Conservation (phyloP, 345 rosid species). For the Boechera divaricarpa region DNA sequence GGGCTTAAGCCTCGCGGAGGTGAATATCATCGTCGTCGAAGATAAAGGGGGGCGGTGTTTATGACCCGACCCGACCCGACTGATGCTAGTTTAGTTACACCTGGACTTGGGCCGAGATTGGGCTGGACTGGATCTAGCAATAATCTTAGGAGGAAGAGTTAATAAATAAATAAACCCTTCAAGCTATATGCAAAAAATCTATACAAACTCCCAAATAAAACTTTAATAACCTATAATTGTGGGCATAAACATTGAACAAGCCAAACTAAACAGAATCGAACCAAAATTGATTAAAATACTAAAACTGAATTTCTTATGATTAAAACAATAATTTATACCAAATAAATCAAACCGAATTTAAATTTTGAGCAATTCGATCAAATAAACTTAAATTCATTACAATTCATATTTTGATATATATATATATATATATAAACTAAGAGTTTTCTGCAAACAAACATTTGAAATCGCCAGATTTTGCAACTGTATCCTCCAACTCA, state of each 20-base stretch:
- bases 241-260: too few relatives aligned
- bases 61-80: conserved; percentile 10
- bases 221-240: too few relatives aligned
- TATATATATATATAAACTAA: not conserved
- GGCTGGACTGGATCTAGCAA: not conserved
- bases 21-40: conserved; percentile 27
- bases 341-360: not conserved
- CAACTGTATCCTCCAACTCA: too few relatives aligned
- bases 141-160: not conserved
- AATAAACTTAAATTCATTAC: too few relatives aligned
- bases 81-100: conserved; percentile 1
- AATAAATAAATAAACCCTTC: not conserved
- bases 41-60: conserved; percentile 20
- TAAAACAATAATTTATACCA: not conserved
- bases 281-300: not conserved
- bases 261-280: not conserved
- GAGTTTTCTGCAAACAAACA: too few relatives aligned
- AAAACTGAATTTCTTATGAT: not conserved
- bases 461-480: too few relatives aligned
- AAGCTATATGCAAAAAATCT: too few relatives aligned
- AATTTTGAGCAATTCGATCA: not conserved
- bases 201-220: too few relatives aligned
- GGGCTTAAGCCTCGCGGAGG: conserved; percentile 41
- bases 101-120: conserved; percentile 30
- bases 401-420: too few relatives aligned